phyloP scores from a whole-genome alignment of 2,329 filamentous ascomycete genomes.

The Aureobasidium sp. region DNA sequence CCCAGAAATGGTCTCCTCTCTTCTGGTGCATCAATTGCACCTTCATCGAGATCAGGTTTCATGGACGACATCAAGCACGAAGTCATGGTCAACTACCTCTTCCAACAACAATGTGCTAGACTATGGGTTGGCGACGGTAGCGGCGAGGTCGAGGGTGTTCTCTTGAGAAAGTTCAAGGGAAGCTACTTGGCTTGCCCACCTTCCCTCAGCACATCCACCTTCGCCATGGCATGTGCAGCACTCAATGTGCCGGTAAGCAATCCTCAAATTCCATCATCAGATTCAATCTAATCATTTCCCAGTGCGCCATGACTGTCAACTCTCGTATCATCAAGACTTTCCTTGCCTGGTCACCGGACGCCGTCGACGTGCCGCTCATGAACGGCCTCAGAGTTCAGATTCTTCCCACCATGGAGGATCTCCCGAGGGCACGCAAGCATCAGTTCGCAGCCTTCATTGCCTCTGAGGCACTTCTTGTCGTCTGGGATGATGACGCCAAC shows the following conservation, averaged over 20 bases:
- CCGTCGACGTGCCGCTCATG: conserved; percentile 66
- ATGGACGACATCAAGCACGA: conserved; percentile 71
- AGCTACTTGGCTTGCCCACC: conserved; percentile 69
- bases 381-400: conserved; percentile 74
- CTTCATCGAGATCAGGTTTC: conserved; percentile 27
- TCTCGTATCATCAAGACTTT: conserved; percentile 74
- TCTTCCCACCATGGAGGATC: conserved; percentile 62
- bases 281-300: conserved; percentile 19
- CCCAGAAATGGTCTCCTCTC: conserved; percentile 39
- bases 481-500: conserved; percentile 76
- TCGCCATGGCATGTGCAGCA: conserved; percentile 58
- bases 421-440: conserved; percentile 65
- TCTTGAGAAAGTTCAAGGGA: conserved; percentile 60
- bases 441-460: conserved; percentile 76
- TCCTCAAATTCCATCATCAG: neutral
- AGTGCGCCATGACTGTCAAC: conserved; percentile 76
- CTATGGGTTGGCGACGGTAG: conserved; percentile 67
- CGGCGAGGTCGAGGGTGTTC: conserved; percentile 63
- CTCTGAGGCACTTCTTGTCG: conserved; percentile 61
- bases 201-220: conserved; percentile 53
- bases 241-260: conserved; percentile 63
- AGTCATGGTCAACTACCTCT: conserved; percentile 77
- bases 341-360: conserved; percentile 64
- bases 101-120: conserved; percentile 69
- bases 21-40: conserved; percentile 44